Percentiles rank a stretch among this genome's conserved stretches.
Conservation (phyloP, 78 protist genomes). For the Dictyostelium purpureum region DNA sequence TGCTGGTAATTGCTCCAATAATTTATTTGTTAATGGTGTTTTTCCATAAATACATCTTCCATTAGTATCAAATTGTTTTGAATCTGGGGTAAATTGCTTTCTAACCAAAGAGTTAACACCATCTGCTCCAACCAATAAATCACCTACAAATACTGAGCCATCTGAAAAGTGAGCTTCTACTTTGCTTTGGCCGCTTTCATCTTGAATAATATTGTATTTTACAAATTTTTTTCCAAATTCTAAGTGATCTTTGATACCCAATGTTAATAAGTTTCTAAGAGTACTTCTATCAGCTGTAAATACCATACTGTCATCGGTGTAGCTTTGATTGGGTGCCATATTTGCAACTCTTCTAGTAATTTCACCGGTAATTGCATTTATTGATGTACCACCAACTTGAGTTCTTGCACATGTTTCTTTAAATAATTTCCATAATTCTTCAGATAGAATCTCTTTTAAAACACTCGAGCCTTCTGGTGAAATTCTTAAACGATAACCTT, state of each 20-base stretch:
- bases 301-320: background rate
- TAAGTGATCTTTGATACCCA: background rate
- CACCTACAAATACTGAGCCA: background rate
- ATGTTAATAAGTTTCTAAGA: background rate
- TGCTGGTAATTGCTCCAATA: background rate
- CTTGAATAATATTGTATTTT: background rate
- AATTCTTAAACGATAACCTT: conserved; percentile 43
- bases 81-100: conserved; percentile 16
- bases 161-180: conserved; percentile 34
- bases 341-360: background rate
- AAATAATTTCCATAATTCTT: conserved; percentile 31
- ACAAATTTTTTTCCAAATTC: conserved; percentile 12
- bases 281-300: conserved; percentile 22
- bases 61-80: background rate
- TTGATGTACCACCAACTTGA: background rate
- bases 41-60: conserved; percentile 32
- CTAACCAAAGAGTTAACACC: conserved; percentile 15
- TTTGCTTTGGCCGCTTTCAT: background rate
- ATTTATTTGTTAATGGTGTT: conserved; percentile 2
- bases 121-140: conserved; percentile 27
- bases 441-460: background rate
- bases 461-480: background rate
- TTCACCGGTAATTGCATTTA: conserved; percentile 6
- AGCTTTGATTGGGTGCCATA: background rate
- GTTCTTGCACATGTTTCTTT: background rate